A percentile compares a stretch with the other conserved stretches of the same genome.
Evolutionary conservation across 371 early-diverging fungal species (phyloP).

Genomic region (Mortierella sp.): DNA sequence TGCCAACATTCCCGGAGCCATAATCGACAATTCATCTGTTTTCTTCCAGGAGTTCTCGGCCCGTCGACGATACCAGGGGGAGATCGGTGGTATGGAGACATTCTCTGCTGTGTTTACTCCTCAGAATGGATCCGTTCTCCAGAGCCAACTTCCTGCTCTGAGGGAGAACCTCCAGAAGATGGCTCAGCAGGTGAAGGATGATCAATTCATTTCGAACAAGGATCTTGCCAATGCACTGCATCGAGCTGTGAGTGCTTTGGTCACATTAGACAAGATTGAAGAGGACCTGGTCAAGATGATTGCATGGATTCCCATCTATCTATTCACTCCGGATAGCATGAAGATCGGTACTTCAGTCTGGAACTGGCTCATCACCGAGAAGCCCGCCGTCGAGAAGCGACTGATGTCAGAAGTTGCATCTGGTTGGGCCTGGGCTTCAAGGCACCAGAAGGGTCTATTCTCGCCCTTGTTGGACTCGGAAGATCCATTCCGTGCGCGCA

Average conservation of each 20-base stretch:
- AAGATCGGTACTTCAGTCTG: constrained; percentile 86
- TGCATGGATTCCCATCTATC: constrained; percentile 88
- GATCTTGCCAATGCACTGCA: constrained; percentile 62
- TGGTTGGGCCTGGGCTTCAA: constrained; percentile 88
- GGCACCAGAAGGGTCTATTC: constrained; percentile 83
- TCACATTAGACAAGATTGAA: constrained; percentile 57
- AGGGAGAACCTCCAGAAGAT: constrained; percentile 55
- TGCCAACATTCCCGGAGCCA: constrained; percentile 58
- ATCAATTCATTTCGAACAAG: constrained; percentile 58
- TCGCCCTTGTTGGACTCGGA: constrained; percentile 65
- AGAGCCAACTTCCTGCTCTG: constrained; percentile 58
- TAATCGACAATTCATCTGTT: constrained; percentile 66
- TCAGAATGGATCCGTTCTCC: constrained; percentile 32
- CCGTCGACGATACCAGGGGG: constrained; percentile 67
- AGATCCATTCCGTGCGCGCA: constrained; percentile 88
- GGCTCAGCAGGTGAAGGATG: constrained; percentile 58
- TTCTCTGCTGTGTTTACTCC: constrained; percentile 22
- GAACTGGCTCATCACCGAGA: constrained; percentile 87
- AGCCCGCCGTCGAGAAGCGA: constrained; percentile 77
- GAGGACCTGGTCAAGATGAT: constrained; percentile 82
- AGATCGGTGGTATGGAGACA: constrained; percentile 66
- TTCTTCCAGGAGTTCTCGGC: constrained; percentile 71
- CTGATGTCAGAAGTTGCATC: constrained; percentile 84
- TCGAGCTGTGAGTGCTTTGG: constrained; percentile 60
- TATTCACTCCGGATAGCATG: constrained; percentile 83